phyloP scores from a whole-genome alignment of 2,329 filamentous ascomycete species.

The Pleurostoma richardsiae region DNA sequence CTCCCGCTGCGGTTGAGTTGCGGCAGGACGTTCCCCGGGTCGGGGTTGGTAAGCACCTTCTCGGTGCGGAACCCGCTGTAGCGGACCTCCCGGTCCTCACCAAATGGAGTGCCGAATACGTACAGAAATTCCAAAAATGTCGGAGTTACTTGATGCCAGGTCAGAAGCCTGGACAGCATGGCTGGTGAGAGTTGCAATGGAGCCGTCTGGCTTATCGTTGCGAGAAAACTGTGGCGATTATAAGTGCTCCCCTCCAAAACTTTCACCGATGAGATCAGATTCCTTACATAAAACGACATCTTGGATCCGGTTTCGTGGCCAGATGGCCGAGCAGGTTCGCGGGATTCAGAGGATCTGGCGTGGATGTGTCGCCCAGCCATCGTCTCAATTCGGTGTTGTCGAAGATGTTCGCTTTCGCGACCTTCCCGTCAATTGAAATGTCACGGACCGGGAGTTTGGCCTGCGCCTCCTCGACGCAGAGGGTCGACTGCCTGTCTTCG shows the following conservation, averaged over 20 bases:
- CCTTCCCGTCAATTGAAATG: neutral
- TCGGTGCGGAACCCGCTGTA: constrained; percentile 30
- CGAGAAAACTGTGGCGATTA: neutral
- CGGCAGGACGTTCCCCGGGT: constrained; percentile 8
- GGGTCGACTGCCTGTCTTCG: no score
- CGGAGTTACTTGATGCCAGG: constrained; percentile 33
- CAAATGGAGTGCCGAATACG: constrained; percentile 24
- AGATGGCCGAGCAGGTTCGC: neutral
- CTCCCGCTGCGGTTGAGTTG: constrained; percentile 23
- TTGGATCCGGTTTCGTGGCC: neutral
- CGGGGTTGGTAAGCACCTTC: constrained; percentile 13
- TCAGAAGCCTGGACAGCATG: constrained; percentile 14
- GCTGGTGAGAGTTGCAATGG: neutral
- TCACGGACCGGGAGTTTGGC: no score
- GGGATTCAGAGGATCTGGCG: neutral
- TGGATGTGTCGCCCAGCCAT: neutral
- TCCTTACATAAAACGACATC: constrained; percentile 1
- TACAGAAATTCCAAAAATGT: constrained; percentile 31
- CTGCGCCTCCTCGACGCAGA: no score
- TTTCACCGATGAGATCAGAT: neutral
- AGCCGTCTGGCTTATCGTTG: neutral
- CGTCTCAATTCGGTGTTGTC: neutral
- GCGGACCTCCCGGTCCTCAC: constrained; percentile 19
- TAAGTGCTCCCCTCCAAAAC: neutral
- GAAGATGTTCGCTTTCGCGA: neutral